Base-by-base conservation (phyloP, 306 rosid genomes). In the Lablab purpureus region DNA sequence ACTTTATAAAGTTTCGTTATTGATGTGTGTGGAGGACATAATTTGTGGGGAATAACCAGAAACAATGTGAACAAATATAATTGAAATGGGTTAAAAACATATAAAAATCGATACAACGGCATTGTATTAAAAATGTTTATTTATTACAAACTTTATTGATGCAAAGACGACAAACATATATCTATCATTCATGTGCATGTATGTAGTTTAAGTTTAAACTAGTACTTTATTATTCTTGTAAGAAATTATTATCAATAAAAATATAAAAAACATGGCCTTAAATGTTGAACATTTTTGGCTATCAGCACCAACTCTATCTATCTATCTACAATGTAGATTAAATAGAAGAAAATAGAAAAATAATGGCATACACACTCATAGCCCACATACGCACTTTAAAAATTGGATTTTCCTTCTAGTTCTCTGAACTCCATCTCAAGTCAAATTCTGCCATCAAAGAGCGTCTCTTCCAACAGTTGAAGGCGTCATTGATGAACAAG, bases 401-500 rank as follows among this genome's bases (percentile, higher is more conserved):
- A 63, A 15, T 60, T 28, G 41, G 41, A 28, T 62, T 17, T 7
- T 62, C 23, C 67, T 63, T 14, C 40, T 27, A 27, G 45, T 30
- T 32, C 45, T 63, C 43, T 64, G 1, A 36, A 7, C 0, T 65
- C 6, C 1, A 15, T 10, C 40, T 27, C 22, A 27, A 27, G 40
- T 9, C 30, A 7, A 60, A 25, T 0, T 27, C 37, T 15, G 17
- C 10, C 13, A 19, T 62, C 7, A 63, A 30, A 3, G 23, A 9
- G 21, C 3, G 69, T 55, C 37, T n/a, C 58, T 83, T 67, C 67
- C 71, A 18, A n/a, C 10, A 18, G 14, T 14, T 62, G 68, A 59
- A 14, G 45, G 23, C 6, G 12, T 14, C 8, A 28, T 14, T 34
- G n/a, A n/a, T n/a, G n/a, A 32, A 34, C 8, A 10, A 60, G 6